Percentiles rank a stretch among this genome's conserved stretches.
These are phyloP conservation scores for Pseudopyricularia javanii DNA, from an alignment of 2,329 filamentous ascomycete genomes.

Conservation along the genomic window DNA sequence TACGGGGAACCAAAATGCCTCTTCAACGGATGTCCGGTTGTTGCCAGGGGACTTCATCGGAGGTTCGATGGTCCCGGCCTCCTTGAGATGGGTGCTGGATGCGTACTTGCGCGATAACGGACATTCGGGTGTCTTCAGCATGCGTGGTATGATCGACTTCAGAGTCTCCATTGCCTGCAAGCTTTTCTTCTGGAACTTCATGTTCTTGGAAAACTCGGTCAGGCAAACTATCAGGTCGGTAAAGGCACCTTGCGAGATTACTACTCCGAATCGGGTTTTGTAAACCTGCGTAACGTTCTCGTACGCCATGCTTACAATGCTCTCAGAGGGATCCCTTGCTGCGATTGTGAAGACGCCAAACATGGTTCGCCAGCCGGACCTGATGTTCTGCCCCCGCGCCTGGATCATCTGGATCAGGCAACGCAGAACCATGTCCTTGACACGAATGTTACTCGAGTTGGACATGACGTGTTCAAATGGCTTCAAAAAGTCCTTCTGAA, in stretches of 20 bases:
- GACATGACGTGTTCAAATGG: constrained; percentile 96
- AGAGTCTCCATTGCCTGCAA: constrained; percentile 89
- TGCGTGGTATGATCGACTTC: constrained; percentile 85
- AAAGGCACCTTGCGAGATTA: constrained; percentile 93
- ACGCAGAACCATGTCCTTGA: constrained; percentile 94
- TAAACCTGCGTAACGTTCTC: constrained; percentile 96
- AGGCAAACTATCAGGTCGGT: constrained; percentile 92
- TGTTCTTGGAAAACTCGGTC: constrained; percentile 98
- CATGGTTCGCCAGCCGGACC: constrained; percentile 98
- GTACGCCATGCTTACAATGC: constrained; percentile 91
- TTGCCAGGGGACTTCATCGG: constrained; percentile 34
- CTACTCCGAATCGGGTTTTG: constrained; percentile 86
- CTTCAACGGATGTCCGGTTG: constrained; percentile 78
- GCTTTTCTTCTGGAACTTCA: constrained; percentile 97
- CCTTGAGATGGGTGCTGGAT: constrained; percentile 18
- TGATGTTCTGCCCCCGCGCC: constrained; percentile 88
- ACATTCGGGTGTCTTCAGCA: constrained; percentile 93
- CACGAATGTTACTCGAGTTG: constrained; percentile 79
- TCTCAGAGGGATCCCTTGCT: constrained; percentile 83
- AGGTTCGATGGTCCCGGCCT: constrained; percentile 23
- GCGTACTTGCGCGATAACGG: constrained; percentile 60
- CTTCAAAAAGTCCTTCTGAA: constrained; percentile 98
- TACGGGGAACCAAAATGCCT: constrained; percentile 97
- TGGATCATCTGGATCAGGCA: constrained; percentile 99
- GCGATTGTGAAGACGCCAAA: constrained; percentile 97